Evolutionary conservation across 2,329 filamentous ascomycete genomes (phyloP), one percentile per base, ranked within the genome.

Genomic region (Amauroascus niger): DNA sequence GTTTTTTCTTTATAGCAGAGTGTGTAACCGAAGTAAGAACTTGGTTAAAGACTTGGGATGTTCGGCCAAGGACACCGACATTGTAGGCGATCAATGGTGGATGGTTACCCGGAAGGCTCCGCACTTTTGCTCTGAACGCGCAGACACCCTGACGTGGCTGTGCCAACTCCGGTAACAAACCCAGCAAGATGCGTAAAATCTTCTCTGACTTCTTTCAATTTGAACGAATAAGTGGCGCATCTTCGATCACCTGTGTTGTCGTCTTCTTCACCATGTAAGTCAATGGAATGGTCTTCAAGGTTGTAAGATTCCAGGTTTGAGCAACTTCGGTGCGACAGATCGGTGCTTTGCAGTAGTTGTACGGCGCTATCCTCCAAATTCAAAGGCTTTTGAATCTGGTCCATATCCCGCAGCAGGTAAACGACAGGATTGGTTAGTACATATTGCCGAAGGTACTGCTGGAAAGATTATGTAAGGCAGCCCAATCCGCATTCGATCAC

Each of bases 251-350:
- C n/a, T 44, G n/a, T 30, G 4, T 30, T 9, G 26, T 30, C 39
- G 33, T 37, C 39, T 2, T 45, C 16, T 28, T 35, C 24, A 14
- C 39, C 49, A 28, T 43, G 39, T 24, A 11, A 45, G 28, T 45
- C 40, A 37, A 39, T 44, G 6, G 39, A 52, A 18, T 44, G 49
- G 33, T 35, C 49, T 26, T 43, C 49, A 14, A 86, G 72, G 60
- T 88, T 88, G 71, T 82, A 88, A 65, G 88, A 90, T 63, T 89
- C 86, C 57, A 85, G 79, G 60, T 87, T 88, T 9, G 83, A 83
- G 63, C 82, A 87, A 1, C 75, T 75, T 47, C 83, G 75, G 60
- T 86, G 81, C 14, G 85, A 76, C 1, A 66, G 67, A 6, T 67
- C 68, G 0, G 67, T 68, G 8, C 69, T 53, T n/a, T 76, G 74